Conservation (phyloP, 352 stramenopile genomes). For the Phytophthora hybrid region DNA sequence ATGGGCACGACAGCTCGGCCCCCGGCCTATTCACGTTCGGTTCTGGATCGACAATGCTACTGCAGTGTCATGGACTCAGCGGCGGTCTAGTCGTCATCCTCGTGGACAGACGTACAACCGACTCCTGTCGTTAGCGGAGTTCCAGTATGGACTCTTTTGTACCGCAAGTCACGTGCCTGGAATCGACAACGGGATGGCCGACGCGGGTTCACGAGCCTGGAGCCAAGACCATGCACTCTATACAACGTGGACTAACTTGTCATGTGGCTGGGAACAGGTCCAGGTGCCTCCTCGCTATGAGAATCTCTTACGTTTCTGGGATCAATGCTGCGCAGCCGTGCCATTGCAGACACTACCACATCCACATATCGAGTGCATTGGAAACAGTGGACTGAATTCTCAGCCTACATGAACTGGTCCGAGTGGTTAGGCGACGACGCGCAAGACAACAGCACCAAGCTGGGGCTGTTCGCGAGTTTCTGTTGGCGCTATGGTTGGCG, state of each 20-base stretch:
- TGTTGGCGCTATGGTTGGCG: not conserved
- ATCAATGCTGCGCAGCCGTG: not conserved
- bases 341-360: not conserved
- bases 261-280: not conserved
- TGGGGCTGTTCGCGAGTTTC: too few species aligned
- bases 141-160: not conserved
- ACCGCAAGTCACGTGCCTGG: not conserved
- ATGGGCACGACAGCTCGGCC: not conserved
- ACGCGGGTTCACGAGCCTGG: constrained; percentile 5
- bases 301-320: constrained; percentile 1
- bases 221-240: not conserved
- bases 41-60: constrained; percentile 15
- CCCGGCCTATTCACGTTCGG: not conserved
- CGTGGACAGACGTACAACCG: constrained; percentile 6
- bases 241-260: not conserved
- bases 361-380: not conserved
- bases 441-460: not conserved
- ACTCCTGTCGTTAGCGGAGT: constrained; percentile 6
- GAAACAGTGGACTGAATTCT: not conserved
- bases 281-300: not conserved
- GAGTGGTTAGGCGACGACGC: not conserved
- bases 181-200: not conserved
- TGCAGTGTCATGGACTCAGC: constrained; percentile 9
- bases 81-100: not conserved
- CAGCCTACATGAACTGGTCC: not conserved